Base-by-base conservation (phyloP, 441 rosid genomes). In the Euphorbia corollata region DNA sequence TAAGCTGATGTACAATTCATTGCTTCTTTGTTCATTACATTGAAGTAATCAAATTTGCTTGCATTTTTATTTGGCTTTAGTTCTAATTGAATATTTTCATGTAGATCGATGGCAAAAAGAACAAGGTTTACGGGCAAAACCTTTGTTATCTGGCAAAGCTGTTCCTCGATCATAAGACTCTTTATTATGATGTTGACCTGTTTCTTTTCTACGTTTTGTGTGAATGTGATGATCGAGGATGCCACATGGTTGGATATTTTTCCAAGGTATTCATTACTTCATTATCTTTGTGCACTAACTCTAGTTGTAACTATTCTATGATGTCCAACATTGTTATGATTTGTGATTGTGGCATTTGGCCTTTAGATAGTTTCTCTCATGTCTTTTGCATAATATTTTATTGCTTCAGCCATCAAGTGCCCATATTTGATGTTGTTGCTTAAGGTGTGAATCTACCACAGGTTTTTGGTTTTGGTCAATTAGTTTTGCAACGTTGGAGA, bases 171-270 rank as follows among this genome's bases (percentile, higher is more conserved):
- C 98, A 91, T 85, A 95, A 95, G 79, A 95, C 99, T 57, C 99
- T 91, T 63, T 94, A 94, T 76, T 94, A 94, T 73, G 99, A 94
- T 50, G 99, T 94, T 64, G 98, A 94, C 74, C 79, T 94, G 72
- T 94, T 91, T 80, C 87, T 94, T 47, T 94, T 94, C 78, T 94
- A 94, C 51, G 76, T 94, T 67, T 80, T 94, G 73, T 94, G 98
- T 16, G 99, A 94, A 79, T 94, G 98, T 66, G 99, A 94, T 75
- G 99, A 94, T 76, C 96, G 99, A 45, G 99, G 99, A 65, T 94
- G 99, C 84, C 99, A 94, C 85, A 94, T 91, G 97, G 99, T 91
- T 81, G 99, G 99, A 63, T 94, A 94, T 80, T 94, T 91, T 69
- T 94, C 99, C 63, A 94, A 94, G 99, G 99, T 88, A 80, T 74